phyloP scores from a whole-genome alignment of 805 yeast genomes.

The Ogataea nitratoaversa region DNA sequence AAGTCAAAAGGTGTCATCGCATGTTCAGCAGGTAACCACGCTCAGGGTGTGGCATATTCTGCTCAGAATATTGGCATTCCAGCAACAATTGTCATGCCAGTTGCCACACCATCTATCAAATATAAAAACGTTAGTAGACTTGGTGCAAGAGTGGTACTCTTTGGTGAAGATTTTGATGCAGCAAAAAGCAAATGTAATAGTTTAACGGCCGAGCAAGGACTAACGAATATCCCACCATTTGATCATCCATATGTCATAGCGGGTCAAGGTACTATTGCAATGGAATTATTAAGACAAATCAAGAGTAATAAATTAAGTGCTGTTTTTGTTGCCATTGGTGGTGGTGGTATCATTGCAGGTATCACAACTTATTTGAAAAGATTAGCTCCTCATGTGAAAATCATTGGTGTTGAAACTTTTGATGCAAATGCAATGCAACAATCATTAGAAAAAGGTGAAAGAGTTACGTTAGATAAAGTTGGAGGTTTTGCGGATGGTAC shows the following conservation, averaged over 20 bases:
- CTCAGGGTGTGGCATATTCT: conserved; percentile 96
- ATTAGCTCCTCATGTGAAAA: conserved; percentile 94
- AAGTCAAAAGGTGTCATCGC: conserved; percentile 88
- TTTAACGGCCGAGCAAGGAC: conserved; percentile 61
- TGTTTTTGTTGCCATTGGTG: conserved; percentile 91
- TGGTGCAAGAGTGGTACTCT: conserved; percentile 90
- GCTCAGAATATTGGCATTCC: conserved; percentile 83
- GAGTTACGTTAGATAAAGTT: conserved; percentile 60
- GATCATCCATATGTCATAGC: conserved; percentile 98
- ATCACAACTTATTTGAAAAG: conserved; percentile 85
- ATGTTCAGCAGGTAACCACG: conserved; percentile 98
- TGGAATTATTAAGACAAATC: conserved; percentile 87
- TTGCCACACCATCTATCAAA: conserved; percentile 93
- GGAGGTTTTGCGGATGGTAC: conserved; percentile 99
- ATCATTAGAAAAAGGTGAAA: conserved; percentile 53
- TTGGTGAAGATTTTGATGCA: conserved; percentile 93
- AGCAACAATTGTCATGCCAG: conserved; percentile 97
- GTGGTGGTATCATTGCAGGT: conserved; percentile 95
- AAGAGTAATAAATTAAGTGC: conserved; percentile 75
- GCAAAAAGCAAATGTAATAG: conserved; percentile 88
- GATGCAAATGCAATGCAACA: conserved; percentile 92
- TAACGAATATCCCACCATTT: conserved; percentile 95
- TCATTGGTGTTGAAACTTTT: conserved; percentile 92
- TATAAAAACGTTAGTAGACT: conserved; percentile 85
- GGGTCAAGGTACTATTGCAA: conserved; percentile 97